A percentile compares a stretch with the other conserved stretches of the same genome.
Conservation (phyloP, 2,329 filamentous ascomycete species). For the Monosporascus sp. region DNA sequence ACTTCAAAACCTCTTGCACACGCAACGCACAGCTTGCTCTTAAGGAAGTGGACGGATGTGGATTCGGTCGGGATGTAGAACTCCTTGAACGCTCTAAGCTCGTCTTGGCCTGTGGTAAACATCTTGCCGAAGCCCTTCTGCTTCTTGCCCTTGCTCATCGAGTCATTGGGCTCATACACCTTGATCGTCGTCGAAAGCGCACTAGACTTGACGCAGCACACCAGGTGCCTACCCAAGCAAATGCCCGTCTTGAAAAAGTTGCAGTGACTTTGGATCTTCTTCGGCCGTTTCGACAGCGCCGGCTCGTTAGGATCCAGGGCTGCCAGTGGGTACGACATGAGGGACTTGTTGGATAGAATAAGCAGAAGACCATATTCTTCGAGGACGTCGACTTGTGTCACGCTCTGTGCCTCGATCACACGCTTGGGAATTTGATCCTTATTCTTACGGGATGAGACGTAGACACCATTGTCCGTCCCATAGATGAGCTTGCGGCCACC, state of each 20-base stretch:
- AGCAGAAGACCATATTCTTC: constrained; percentile 92
- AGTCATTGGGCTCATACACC: constrained; percentile 97
- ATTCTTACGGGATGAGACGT: constrained; percentile 82
- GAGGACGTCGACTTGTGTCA: constrained; percentile 92
- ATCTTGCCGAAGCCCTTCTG: constrained; percentile 94
- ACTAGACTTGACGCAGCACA: constrained; percentile 93
- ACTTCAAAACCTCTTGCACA: constrained; percentile 96
- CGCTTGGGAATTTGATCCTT: constrained; percentile 77
- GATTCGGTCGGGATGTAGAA: constrained; percentile 98
- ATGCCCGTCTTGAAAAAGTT: constrained; percentile 99
- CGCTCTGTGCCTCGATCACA: constrained; percentile 78
- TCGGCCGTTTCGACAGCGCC: constrained; percentile 74
- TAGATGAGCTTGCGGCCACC: constrained; percentile 92
- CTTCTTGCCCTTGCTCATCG: constrained; percentile 88
- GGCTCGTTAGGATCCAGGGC: constrained; percentile 81
- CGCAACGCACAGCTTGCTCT: constrained; percentile 92
- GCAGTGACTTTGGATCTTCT: constrained; percentile 95
- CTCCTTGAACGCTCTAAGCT: constrained; percentile 95
- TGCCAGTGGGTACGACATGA: constrained; percentile 83
- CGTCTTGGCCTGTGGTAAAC: constrained; percentile 88
- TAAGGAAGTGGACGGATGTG: constrained; percentile 96
- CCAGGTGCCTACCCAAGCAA: constrained; percentile 86
- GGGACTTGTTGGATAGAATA: constrained; percentile 86
- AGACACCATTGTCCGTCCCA: constrained; percentile 91
- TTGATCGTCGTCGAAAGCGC: constrained; percentile 94